Percentiles rank a stretch among this genome's conserved stretches.
These are phyloP conservation scores for Pisolithus sp. DNA, from an alignment of 768 basidiomycete genomes.

Conservation along the genomic window DNA sequence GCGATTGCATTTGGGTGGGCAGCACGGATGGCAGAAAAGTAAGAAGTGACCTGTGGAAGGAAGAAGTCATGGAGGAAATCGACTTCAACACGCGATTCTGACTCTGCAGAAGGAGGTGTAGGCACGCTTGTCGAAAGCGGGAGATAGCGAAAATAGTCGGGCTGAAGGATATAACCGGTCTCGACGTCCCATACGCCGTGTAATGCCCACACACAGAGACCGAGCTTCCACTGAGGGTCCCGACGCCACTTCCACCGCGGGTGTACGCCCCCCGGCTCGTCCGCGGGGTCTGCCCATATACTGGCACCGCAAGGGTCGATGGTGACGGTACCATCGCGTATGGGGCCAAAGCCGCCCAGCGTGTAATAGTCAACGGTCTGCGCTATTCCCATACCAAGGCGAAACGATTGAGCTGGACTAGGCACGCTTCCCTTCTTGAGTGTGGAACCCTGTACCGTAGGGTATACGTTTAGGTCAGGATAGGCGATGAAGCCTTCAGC, in stretches of 20 bases:
- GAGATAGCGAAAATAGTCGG: conserved; percentile 66
- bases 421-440: conserved; percentile 86
- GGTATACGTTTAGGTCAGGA: conserved; percentile 59
- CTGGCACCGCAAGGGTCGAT: conserved; percentile 80
- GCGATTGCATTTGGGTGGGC: conserved; percentile 77
- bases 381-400: conserved; percentile 81
- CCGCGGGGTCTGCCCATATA: conserved; percentile 65
- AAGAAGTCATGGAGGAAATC: conserved; percentile 78
- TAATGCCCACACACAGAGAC: conserved; percentile 79
- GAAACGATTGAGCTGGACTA: conserved; percentile 75
- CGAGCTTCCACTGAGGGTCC: conserved; percentile 64
- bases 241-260: conserved; percentile 82
- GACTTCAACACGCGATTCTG: conserved; percentile 30
- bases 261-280: conserved; percentile 48
- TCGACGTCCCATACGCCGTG: conserved; percentile 86
- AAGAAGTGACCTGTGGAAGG: conserved; percentile 61
- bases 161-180: conserved; percentile 56
- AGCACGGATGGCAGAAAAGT: conserved; percentile 49
- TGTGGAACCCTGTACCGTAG: conserved; percentile 59
- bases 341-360: conserved; percentile 76
- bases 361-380: conserved; percentile 79
- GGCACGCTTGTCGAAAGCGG: neutral
- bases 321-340: conserved; percentile 62
- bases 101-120: neutral
- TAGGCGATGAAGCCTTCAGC: conserved; percentile 70